Conservation (phyloP, 2,329 filamentous ascomycete species). For the Chaetomiaceae sp. region DNA sequence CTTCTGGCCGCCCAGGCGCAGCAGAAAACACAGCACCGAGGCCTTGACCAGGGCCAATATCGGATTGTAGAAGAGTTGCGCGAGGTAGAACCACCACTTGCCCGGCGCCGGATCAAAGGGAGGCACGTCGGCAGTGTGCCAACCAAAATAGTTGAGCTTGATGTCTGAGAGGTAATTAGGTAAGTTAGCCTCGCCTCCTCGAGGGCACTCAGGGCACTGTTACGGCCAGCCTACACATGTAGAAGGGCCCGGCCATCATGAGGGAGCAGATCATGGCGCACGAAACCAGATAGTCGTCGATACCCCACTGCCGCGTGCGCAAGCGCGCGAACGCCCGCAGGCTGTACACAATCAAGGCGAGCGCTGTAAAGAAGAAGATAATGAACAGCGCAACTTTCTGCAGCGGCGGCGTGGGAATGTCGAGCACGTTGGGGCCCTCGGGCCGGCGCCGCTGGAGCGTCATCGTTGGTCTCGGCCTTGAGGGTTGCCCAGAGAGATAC, state of each 20-base stretch:
- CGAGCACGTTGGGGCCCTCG: slow-evolving; percentile 8
- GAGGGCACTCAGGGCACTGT: background rate
- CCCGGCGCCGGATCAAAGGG: slow-evolving; percentile 17
- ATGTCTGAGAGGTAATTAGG: slow-evolving; percentile 7
- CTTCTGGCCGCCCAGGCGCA: slow-evolving; percentile 27
- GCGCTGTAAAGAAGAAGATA: slow-evolving; percentile 24
- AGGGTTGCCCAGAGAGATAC: background rate
- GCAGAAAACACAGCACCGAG: slow-evolving; percentile 29
- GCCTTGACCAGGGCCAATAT: slow-evolving; percentile 30
- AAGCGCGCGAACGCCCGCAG: slow-evolving; percentile 19
- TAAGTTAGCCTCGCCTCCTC: background rate
- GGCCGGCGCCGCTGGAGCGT: slow-evolving; percentile 11
- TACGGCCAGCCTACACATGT: slow-evolving; percentile 14
- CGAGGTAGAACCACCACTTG: slow-evolving; percentile 26
- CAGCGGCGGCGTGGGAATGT: slow-evolving; percentile 16
- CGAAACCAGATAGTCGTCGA: slow-evolving; percentile 24
- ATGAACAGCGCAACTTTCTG: slow-evolving; percentile 19
- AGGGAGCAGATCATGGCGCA: slow-evolving; percentile 24
- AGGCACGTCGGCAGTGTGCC: slow-evolving; percentile 17
- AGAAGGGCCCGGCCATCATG: slow-evolving; percentile 17
- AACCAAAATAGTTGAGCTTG: slow-evolving; percentile 26
- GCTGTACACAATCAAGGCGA: slow-evolving; percentile 21
- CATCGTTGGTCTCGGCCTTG: background rate
- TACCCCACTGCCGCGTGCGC: slow-evolving; percentile 20
- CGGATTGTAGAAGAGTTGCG: slow-evolving; percentile 31